A percentile compares a stretch with the other conserved stretches of the same genome.
phyloP scores from a whole-genome alignment of 345 rosid genomes.

The Eucalyptus curtisii region DNA sequence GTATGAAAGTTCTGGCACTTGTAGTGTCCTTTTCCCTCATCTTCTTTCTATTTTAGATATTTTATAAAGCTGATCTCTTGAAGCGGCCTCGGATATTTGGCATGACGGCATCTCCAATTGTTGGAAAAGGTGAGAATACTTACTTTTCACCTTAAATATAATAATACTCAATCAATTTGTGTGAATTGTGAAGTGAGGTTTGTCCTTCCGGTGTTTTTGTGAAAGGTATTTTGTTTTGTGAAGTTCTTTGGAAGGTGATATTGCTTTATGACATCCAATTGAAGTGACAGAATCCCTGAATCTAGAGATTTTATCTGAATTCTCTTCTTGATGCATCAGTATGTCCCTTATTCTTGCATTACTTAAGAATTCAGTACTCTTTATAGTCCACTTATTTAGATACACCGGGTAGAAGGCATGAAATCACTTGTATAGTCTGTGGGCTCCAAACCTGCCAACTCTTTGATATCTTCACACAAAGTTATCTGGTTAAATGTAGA shows the following conservation, averaged over 20 bases:
- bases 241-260: neutral
- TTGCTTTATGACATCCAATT: neutral
- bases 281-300: neutral
- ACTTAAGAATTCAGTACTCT: neutral
- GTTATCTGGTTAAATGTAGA: neutral
- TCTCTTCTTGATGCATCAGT: neutral
- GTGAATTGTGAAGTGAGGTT: neutral
- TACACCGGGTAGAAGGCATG: neutral
- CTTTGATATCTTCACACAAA: neutral
- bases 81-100: conserved; percentile 84
- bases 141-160: neutral
- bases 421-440: neutral
- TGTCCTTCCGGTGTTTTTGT: neutral
- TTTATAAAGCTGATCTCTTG: conserved; percentile 36
- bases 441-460: neutral
- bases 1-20: neutral
- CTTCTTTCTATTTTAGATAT: conserved; percentile 27
- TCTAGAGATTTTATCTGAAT: neutral
- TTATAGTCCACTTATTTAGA: neutral
- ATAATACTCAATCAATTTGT: neutral
- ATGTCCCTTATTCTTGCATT: neutral
- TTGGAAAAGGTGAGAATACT: conserved; percentile 70
- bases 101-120: conserved; percentile 96
- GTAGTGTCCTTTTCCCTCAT: neutral
- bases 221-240: neutral